phyloP scores from a whole-genome alignment of 1,139 yeast species.

The Candida pseudoviswanathii region DNA sequence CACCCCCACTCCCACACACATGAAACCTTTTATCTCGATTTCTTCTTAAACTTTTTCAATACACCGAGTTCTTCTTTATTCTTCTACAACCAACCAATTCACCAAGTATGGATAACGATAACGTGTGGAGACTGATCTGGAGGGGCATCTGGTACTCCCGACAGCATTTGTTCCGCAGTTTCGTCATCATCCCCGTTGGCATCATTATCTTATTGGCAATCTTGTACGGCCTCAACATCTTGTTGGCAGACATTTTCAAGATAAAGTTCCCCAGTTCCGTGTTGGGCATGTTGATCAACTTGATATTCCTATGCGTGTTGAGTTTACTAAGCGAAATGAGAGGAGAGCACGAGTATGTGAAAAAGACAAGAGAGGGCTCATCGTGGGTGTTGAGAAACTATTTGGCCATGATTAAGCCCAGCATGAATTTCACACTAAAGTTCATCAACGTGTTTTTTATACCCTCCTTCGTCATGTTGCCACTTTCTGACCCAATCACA shows the following conservation, averaged over 20 bases:
- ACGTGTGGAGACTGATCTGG: slow-evolving; percentile 8
- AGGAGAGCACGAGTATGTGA: slow-evolving; percentile 9
- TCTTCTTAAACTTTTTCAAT: not conserved
- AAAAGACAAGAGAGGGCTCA: slow-evolving; percentile 30
- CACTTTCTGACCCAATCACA: slow-evolving; percentile 63
- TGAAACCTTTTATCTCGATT: not conserved
- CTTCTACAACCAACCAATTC: not conserved
- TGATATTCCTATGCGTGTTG: slow-evolving; percentile 47
- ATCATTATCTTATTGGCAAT: slow-evolving; percentile 35
- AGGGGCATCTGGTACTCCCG: slow-evolving; percentile 33
- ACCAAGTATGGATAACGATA: not conserved
- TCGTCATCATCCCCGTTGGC: slow-evolving; percentile 40
- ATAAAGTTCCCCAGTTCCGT: slow-evolving; percentile 76
- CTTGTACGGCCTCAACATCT: slow-evolving; percentile 65
- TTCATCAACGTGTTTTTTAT: slow-evolving; percentile 83
- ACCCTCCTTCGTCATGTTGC: slow-evolving; percentile 73
- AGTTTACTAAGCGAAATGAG: slow-evolving; percentile 22
- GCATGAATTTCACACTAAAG: slow-evolving; percentile 67
- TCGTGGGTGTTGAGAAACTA: slow-evolving; percentile 40
- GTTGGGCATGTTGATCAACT: slow-evolving; percentile 68
- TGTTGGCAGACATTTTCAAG: slow-evolving; percentile 49
- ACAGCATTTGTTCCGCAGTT: slow-evolving; percentile 35
- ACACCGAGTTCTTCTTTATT: too few species aligned
- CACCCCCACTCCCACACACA: too few species aligned
- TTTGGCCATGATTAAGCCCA: slow-evolving; percentile 55